These are phyloP conservation scores for Xylariomycetidae sp. DNA, from an alignment of 2,329 filamentous ascomycete genomes.

Conservation along the genomic window DNA sequence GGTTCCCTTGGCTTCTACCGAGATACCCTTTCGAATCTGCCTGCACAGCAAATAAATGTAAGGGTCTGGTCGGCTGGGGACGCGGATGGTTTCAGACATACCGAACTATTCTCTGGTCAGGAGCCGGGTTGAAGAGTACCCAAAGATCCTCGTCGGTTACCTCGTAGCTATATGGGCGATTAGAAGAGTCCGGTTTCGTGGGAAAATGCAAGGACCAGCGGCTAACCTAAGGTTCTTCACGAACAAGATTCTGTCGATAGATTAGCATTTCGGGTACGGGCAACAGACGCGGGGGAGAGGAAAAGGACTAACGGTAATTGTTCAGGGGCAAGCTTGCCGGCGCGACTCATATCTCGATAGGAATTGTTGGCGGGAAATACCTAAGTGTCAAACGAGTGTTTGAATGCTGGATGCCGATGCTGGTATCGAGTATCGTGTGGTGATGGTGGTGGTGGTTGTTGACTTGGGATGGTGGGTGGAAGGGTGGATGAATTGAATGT, in stretches of 20 bases:
- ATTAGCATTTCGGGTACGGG: slow-evolving; percentile 20
- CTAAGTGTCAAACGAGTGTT: no score
- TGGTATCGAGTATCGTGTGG: no score
- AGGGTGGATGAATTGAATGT: no score
- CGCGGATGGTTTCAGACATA: no score
- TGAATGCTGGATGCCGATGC: no score
- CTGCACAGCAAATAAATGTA: slow-evolving; percentile 42
- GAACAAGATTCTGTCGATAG: slow-evolving; percentile 82
- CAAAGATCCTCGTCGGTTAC: slow-evolving; percentile 97
- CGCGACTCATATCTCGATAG: slow-evolving; percentile 91
- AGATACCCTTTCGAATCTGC: slow-evolving; percentile 97
- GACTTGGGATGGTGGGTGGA: no score
- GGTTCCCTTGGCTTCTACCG: slow-evolving; percentile 95
- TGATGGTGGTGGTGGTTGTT: no score
- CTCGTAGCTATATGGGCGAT: slow-evolving; percentile 71
- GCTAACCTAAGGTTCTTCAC: slow-evolving; percentile 97
- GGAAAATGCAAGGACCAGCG: slow-evolving; percentile 23
- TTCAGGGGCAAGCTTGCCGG: slow-evolving; percentile 97
- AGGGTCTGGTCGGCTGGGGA: no score
- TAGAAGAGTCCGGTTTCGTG: slow-evolving; percentile 5
- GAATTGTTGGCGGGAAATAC: no score
- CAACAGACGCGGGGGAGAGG: slow-evolving; percentile 4
- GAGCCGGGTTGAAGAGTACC: slow-evolving; percentile 72
- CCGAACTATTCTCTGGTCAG: slow-evolving; percentile 26
- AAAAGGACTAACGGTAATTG: slow-evolving; percentile 79